Evolutionary conservation across 495 filamentous ascomycete species (phyloP), one percentile per base, ranked within the genome.

Genomic region (Tuber magnatum): DNA sequence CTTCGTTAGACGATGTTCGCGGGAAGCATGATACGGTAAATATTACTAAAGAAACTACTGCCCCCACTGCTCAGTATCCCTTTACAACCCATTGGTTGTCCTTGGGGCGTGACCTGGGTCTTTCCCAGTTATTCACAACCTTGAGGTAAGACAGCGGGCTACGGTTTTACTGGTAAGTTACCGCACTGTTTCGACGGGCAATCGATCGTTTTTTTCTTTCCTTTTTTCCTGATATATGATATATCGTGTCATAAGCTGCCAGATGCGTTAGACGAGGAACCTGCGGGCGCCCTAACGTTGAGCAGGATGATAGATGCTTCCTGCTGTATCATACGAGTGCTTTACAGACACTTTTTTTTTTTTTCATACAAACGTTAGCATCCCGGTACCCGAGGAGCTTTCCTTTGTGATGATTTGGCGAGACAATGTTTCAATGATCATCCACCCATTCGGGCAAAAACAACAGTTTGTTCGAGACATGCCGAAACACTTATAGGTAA

Each of bases 351-450:
- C 48, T 51, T 51, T 51, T 51, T 51, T 32, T 16, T n/a, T n/a
- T n/a, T n/a, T n/a, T n/a, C n/a, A n/a, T n/a, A n/a, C 56, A 65
- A 35, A 28, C 28, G 51, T 65, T 18, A 20, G 18, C 12, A 28
- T 12, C 24, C 46, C 20, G 16, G 46, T 51, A 61, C n/a, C 28
- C 51, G 10, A 28, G 4, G 24, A 4, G 51, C n/a, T 28, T 61
- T 61, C 3, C 51, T 14, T 14, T 24, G 46, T 9, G 51, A 32
- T 61, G 51, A 32, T n/a, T 61, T 61, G n/a, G n/a, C 28, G 51
- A 28, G 51, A 61, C 51, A 61, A 35, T 35, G 56, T 65, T 65
- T 65, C 56, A 65, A 65, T 65, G 28, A 65, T 16, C 56, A 65
- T 65, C 56, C 28, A 35, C 8, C 56, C 28, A 65, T 65, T 35